Percentiles rank a stretch among this genome's conserved stretches.
Evolutionary conservation across 805 yeast species (phyloP).

Genomic region (Zygotorulaspora florentina): DNA sequence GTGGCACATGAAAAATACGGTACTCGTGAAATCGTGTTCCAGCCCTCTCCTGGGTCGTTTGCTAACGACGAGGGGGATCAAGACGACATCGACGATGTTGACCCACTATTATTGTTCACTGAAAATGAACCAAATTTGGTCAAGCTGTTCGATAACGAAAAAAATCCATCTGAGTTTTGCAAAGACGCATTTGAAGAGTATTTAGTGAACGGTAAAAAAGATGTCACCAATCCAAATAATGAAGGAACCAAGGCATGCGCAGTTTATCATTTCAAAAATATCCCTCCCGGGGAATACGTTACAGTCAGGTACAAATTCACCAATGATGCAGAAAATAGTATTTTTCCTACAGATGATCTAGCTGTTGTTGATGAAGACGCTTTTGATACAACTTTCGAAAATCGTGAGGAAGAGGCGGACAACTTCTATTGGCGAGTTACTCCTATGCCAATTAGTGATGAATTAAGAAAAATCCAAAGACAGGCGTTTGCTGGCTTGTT

Average conservation of each 20-base stretch:
- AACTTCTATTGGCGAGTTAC: conserved; percentile 86
- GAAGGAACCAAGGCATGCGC: conserved; percentile 84
- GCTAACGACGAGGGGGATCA: conserved; percentile 32
- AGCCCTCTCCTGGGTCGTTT: conserved; percentile 77
- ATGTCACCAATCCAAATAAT: conserved; percentile 63
- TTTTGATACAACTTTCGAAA: conserved; percentile 63
- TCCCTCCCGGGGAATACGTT: conserved; percentile 84
- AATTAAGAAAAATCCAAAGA: conserved; percentile 76
- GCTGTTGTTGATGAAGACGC: conserved; percentile 62
- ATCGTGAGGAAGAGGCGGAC: conserved; percentile 83
- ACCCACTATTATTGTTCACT: conserved; percentile 74
- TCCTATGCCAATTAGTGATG: conserved; percentile 78
- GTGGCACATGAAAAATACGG: conserved; percentile 71
- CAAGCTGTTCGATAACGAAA: conserved; percentile 57
- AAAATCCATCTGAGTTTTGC: conserved; percentile 54
- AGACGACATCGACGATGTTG: conserved; percentile 49
- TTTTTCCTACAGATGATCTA: conserved; percentile 30
- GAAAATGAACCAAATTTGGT: conserved; percentile 82
- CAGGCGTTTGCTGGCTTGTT: conserved; percentile 92
- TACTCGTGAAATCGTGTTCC: conserved; percentile 58
- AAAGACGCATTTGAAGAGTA: conserved; percentile 92
- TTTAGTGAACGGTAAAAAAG: conserved; percentile 51
- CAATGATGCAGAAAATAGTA: conserved; percentile 32
- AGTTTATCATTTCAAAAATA: conserved; percentile 72
- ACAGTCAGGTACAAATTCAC: conserved; percentile 75